Base-by-base conservation (phyloP, 148 eudicot species). In the Rhododendron henanense region DNA sequence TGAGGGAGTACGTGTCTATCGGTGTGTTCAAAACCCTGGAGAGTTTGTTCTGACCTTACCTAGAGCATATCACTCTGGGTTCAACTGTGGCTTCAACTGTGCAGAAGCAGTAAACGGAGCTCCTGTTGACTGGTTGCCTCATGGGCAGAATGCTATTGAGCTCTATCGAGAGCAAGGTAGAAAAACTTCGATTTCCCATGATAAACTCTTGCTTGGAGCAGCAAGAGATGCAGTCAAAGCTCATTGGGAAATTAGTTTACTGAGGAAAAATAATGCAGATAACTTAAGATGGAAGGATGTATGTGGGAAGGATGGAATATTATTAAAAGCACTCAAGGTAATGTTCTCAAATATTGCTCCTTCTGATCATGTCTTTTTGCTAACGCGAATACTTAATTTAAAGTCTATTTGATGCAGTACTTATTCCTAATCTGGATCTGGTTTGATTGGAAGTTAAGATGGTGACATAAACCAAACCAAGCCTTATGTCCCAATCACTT, bases 61-160 rank as follows among this genome's bases (percentile, higher is more conserved):
- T 78, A 91, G 97, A 87, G 98, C 99, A 80, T 97, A 97, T 88
- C 99, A 97, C 89, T 91, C 98, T 37, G 99, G 99, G 41, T 97
- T 97, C 94, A 97, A 97, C 78, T 88, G 90, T 81, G 98, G 99
- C 37, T 97, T 97, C 89, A 97, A 97, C 81, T 97, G 99, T 91
- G 99, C 99, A 71, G 98, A 97, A 90, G 99, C 99, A 75, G 98
- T 97, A 79, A 97, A 97, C 91, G 94, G 96, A 85, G 99, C 99
- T 85, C 99, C 99, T 82, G 90, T 97, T 88, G 98, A 97, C 84
- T 97, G 99, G 99, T 91, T 97, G 88, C 99, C 98, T 45, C 96
- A 93, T 85, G 99, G 99, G 57, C 98, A 93, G 83, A 95, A 88
- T 85, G 99, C 99, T 85, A 95, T 97, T 87, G 99, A 97, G 93